These are phyloP conservation scores for Nakazawaea ishiwadae DNA, from an alignment of 805 yeast genomes.

Conservation along the genomic window DNA sequence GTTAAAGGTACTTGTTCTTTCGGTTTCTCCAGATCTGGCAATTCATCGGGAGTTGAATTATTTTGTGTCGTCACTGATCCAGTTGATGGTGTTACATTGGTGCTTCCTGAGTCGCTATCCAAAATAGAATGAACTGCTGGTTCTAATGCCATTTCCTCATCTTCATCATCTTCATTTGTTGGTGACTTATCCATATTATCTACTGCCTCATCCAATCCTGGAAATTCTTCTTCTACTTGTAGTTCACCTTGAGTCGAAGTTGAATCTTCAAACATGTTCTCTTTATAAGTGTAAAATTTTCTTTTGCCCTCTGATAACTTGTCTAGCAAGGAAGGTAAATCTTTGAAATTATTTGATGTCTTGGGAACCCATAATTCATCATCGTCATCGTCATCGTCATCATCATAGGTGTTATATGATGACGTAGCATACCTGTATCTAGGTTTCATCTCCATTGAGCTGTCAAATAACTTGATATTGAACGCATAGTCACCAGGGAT, in stretches of 20 bases:
- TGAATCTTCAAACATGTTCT: slow-evolving; percentile 8
- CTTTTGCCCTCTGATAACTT: slow-evolving; percentile 23
- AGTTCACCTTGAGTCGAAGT: background rate
- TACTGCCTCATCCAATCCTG: slow-evolving; percentile 5
- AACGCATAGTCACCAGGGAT: slow-evolving; percentile 46
- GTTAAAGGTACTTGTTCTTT: slow-evolving; percentile 16
- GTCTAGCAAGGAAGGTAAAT: slow-evolving; percentile 34
- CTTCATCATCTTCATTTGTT: slow-evolving; percentile 4
- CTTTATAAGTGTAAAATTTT: slow-evolving; percentile 26
- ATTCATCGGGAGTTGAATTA: background rate
- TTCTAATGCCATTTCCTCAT: slow-evolving; percentile 1
- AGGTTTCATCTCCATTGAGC: slow-evolving; percentile 21
- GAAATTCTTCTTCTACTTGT: slow-evolving; percentile 2
- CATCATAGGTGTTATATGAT: slow-evolving; percentile 10
- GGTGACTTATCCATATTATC: background rate
- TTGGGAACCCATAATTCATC: slow-evolving; percentile 40
- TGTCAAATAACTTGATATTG: slow-evolving; percentile 36
- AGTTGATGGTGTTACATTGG: background rate
- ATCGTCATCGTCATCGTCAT: slow-evolving; percentile 23
- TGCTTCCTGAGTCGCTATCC: background rate
- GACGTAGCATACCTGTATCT: slow-evolving; percentile 12
- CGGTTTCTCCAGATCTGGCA: background rate
- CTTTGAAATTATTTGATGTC: slow-evolving; percentile 33
- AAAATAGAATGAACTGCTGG: background rate
- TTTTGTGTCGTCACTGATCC: background rate